Base-by-base conservation (phyloP, 257 asterid genomes). In the Solanum virginianum region DNA sequence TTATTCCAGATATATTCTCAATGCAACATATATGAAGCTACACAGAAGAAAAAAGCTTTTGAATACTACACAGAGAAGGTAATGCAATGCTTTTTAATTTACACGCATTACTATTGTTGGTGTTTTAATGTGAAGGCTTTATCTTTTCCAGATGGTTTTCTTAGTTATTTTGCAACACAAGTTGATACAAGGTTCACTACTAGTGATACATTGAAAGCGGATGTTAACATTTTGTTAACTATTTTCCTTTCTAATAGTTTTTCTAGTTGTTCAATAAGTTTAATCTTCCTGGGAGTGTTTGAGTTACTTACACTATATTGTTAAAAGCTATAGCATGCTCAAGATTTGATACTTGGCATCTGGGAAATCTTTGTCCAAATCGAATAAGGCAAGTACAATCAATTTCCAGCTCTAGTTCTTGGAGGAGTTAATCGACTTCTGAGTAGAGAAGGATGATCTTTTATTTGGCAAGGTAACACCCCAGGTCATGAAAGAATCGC, bases 11-110 rank as follows among this genome's bases (percentile, higher is more conserved):
- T 96, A 85, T 91, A 90, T 84, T 96, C 99, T 3, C 98, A 94
- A 65, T 96, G 98, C 94, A 96, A 93, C 90, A 87, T 93, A 43
- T 96, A 93, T 83, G 98, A 96, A 90, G 96, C 98, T 16, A 91
- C 97, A 49, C 85, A 91, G 80, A 96, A 93, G 93, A 94, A 92
- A 90, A 95, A 93, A 70, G 93, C 97, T 84, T 93, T 94, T 24
- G 94, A 92, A 85, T 95, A 94, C 87, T 95, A 95, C 90, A 89
- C 93, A 1, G 99, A 95, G 88, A 95, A 94, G 99, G 99, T 94
- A 92, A 74, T 47, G 49, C 54, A 55, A 32, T 39, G 69, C 85
- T 18, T 41, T 16, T 85, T 82, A 32, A 83, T 62, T 56, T 24
- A 18, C 65, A 14, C 82, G 14, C 60, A 26, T 51, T 16, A 74